Evolutionary conservation across 2,329 filamentous ascomycete genomes (phyloP).

Genomic region (Fusarium coffeatum): DNA sequence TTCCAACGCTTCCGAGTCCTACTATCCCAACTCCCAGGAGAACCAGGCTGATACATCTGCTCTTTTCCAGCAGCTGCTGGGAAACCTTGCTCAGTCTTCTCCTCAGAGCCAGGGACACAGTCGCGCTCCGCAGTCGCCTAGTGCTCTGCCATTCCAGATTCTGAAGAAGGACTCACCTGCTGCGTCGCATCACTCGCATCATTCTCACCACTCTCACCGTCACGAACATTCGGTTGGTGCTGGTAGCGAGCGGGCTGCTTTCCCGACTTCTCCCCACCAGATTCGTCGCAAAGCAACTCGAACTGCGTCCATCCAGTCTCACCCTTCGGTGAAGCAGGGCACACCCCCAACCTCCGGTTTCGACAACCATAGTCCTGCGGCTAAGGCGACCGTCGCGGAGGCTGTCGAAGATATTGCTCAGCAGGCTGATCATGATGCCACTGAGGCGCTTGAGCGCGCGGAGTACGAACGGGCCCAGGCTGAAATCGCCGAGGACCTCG

Average conservation of each 20-base stretch:
- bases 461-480: constrained; percentile 62
- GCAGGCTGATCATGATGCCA: constrained; percentile 65
- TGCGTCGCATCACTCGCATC: constrained; percentile 54
- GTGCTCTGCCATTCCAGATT: constrained; percentile 58
- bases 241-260: constrained; percentile 57
- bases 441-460: constrained; percentile 71
- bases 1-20: constrained; percentile 45
- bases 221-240: constrained; percentile 53
- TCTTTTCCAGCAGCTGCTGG: constrained; percentile 55
- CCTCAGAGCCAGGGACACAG: constrained; percentile 57
- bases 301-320: constrained; percentile 50
- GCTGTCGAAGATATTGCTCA: constrained; percentile 74
- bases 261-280: constrained; percentile 58
- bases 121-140: constrained; percentile 42
- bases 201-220: constrained; percentile 51
- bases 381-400: constrained; percentile 77
- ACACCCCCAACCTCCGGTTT: constrained; percentile 50
- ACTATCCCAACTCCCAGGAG: constrained; percentile 52
- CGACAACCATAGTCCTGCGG: constrained; percentile 52
- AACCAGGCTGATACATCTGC: constrained; percentile 51
- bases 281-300: constrained; percentile 54
- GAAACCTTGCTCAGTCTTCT: constrained; percentile 54
- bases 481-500: constrained; percentile 59
- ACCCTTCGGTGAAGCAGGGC: constrained; percentile 44
- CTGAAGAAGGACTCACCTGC: constrained; percentile 63